Base-by-base conservation (phyloP, 1,284 basidiomycete species). In the Heterobasidion irregulare region DNA sequence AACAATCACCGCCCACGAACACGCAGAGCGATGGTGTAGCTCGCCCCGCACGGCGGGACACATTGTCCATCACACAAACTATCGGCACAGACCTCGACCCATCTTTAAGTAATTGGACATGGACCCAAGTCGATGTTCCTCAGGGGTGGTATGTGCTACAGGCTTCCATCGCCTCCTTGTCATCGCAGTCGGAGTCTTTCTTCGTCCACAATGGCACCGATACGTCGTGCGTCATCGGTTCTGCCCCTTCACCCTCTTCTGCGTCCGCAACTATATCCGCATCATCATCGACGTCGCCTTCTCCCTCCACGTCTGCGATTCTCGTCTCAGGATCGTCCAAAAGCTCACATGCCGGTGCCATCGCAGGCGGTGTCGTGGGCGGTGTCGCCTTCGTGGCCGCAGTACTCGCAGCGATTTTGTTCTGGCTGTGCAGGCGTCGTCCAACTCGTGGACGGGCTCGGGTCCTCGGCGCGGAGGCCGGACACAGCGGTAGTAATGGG, bases 281-380 rank as follows among this genome's bases (percentile, higher is more conserved):
- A 8, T 43, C 63, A 8, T 47, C 46, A 18, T 10, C 26, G 4
- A 45, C 38, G n/a, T 12, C 16, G 16, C n/a, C 38, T 9, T 35
- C 51, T 1, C 47, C 54, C 35, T 41, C 61, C n/a, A 35, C 56
- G 13, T 32, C 53, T 2, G 36, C 54, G 4, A 32, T 58, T 34
- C 58, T 61, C 44, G 38, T 50, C 1, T 47, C 52, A 35, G 47
- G 41, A 36, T 53, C 62, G 4, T 61, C 62, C 7, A 49, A 52
- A 8, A 57, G 54, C 54, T 59, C 58, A 2, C 61, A 67, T 34
- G 58, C 62, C 1, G 70, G 69, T 8, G 69, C 69, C 1, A 68
- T 72, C 18, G 69, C 63, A 9, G 71, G 71, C 10, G 69, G 70
- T 32, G 66, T 72, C 34, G 58, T 72, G 26, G 71, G 70, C 26